Base-by-base conservation (phyloP, 2,329 filamentous ascomycete genomes). In the Colletotrichum neosansevieriae region DNA sequence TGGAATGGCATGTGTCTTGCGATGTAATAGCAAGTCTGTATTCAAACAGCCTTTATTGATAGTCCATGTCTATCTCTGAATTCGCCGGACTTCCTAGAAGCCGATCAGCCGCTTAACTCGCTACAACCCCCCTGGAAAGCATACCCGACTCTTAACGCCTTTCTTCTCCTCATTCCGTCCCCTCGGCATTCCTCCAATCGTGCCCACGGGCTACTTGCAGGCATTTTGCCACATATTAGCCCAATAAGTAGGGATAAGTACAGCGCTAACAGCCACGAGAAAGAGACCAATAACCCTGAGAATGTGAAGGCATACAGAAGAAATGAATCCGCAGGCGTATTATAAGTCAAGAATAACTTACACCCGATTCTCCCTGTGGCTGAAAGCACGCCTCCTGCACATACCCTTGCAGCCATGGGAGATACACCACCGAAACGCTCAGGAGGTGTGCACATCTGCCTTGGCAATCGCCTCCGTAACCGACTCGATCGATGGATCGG, bases 371-470 rank as follows among this genome's bases (percentile, higher is more conserved):
- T 29, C 6, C 29, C 29, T 29, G 6, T 7, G 29, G 29, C 29
- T 29, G 29, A 7, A 7, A 29, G 29, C 29, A 29, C 29, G 6
- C 6, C 29, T 29, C 6, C 29, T 29, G 29, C 29, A 29, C 1
- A 29, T 29, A 29, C 29, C 29, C 6, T 29, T 9, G 29, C 7
- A 29, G 65, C 49, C 65, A 40, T 56, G 10, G 44, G 44, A 45
- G 13, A 40, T 12, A 38, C 19, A 6, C 29, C 36, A 17, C 9
- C 32, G 3, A 13, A 36, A 50, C 24, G 2, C 49, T 36, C 61
- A 74, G 24, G 70, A 74, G 15, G 70, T 73, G 59, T 73, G 72
- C 19, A 74, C 75, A 13, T 74, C 73, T n/a, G 73, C 63, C 70
- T 74, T 73, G 4, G 72, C 71, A 24, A 74, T 72, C 2, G 72